A percentile compares a stretch with the other conserved stretches of the same genome.
Evolutionary conservation across 2,329 filamentous ascomycete species (phyloP).

Genomic region (Calonectria naviculata): DNA sequence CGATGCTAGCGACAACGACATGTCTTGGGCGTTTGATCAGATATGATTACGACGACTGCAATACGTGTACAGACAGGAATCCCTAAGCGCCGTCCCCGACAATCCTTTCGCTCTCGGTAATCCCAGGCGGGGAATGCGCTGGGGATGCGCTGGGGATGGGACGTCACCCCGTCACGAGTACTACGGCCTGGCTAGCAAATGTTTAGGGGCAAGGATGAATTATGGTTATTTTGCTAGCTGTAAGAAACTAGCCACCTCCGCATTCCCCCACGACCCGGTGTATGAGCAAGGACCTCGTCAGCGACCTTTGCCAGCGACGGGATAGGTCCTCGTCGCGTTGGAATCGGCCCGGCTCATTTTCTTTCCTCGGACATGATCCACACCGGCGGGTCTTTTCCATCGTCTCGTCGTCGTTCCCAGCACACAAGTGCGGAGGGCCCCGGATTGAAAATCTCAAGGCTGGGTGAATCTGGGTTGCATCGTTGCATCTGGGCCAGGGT

Average conservation of each 20-base stretch:
- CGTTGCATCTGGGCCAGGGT: slow-evolving; percentile 9
- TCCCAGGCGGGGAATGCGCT: neutral
- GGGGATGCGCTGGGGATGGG: too few relatives aligned
- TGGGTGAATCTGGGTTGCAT: slow-evolving; percentile 1
- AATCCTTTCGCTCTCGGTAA: neutral
- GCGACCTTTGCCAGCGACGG: slow-evolving; percentile 5
- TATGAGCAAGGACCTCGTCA: neutral
- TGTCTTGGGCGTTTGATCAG: neutral
- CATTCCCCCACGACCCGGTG: slow-evolving; percentile 20
- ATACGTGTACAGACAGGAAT: neutral
- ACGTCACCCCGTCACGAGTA: neutral
- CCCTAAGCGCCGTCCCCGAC: neutral
- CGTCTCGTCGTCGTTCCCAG: slow-evolving; percentile 9
- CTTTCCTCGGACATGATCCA: slow-evolving; percentile 27
- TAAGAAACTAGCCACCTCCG: slow-evolving; percentile 6
- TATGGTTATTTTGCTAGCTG: slow-evolving; percentile 18
- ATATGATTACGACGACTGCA: neutral
- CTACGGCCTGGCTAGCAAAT: neutral
- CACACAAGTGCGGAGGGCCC: slow-evolving; percentile 6
- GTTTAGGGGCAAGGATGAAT: neutral
- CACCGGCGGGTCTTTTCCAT: slow-evolving; percentile 5
- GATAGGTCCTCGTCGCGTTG: slow-evolving; percentile 5
- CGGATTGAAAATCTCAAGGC: slow-evolving; percentile 2
- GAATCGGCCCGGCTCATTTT: slow-evolving; percentile 38
- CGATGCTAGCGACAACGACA: neutral